A percentile compares a stretch with the other conserved stretches of the same genome.
Conservation (phyloP, 192 early-diverging fungal genomes). For the Chytriomyces hyalinus region DNA sequence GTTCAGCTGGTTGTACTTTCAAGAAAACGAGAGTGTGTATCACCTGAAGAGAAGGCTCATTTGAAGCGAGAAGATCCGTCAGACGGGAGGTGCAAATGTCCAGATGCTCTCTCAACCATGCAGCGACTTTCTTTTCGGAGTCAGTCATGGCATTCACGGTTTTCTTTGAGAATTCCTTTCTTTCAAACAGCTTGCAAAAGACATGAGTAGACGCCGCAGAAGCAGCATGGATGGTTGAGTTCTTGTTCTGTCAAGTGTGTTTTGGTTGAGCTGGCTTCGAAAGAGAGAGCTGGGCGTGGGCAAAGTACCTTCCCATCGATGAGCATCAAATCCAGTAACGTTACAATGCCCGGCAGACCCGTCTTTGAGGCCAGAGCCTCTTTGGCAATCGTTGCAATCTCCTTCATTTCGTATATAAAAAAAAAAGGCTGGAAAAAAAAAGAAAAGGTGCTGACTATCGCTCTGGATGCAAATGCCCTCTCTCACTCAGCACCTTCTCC, state of each 20-base stretch:
- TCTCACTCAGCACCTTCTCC: too few relatives aligned
- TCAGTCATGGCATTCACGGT: conserved; percentile 38
- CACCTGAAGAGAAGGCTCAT: conserved; percentile 77
- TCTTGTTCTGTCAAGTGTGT: neutral
- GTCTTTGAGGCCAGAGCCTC: conserved; percentile 70
- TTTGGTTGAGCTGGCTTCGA: neutral
- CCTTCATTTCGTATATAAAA: neutral
- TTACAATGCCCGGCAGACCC: conserved; percentile 77
- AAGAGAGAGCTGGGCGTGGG: neutral
- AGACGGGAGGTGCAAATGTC: conserved; percentile 66
- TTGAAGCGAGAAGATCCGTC: conserved; percentile 54
- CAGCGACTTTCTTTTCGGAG: conserved; percentile 62
- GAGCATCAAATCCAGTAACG: conserved; percentile 56
- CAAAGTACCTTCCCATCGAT: conserved; percentile 6
- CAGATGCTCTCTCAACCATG: conserved; percentile 83
- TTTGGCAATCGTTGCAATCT: conserved; percentile 56
- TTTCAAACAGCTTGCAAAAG: conserved; percentile 53
- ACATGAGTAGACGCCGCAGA: conserved; percentile 77
- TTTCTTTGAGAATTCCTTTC: conserved; percentile 37
- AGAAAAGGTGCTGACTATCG: neutral
- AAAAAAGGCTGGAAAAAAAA: conserved; percentile 2
- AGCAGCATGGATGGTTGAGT: conserved; percentile 64
- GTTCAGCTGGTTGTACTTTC: neutral
- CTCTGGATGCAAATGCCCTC: too few relatives aligned
- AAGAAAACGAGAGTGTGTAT: too few relatives aligned